Conservation (phyloP, 768 basidiomycete species). For the Mycena pura region DNA sequence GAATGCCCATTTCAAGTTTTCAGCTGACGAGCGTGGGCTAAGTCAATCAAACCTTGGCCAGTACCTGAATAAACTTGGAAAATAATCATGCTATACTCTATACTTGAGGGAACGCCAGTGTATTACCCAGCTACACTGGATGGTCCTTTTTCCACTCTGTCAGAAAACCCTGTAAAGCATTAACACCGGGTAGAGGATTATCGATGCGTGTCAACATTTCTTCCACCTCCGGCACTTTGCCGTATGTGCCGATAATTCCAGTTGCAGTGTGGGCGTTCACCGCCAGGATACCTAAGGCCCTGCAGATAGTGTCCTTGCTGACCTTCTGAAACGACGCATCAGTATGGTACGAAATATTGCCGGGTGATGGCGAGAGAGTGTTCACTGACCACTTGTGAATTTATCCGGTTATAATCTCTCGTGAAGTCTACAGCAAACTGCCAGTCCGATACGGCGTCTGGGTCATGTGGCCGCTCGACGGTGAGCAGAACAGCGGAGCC, state of each 20-base stretch:
- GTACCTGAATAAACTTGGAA: too few species aligned
- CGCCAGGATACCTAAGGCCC: not conserved
- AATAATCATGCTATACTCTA: too few species aligned
- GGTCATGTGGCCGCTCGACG: too few species aligned
- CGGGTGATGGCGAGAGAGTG: too few species aligned
- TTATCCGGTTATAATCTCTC: not conserved
- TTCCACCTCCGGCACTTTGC: not conserved
- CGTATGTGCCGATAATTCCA: not conserved
- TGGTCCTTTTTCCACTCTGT: not conserved
- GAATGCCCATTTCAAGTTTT: too few species aligned
- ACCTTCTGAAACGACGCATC: not conserved
- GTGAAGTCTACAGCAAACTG: not conserved
- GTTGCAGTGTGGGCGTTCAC: not conserved
- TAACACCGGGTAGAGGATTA: not conserved
- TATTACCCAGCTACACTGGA: too few species aligned
- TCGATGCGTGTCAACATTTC: not conserved
- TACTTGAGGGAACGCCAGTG: too few species aligned
- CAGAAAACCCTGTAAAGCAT: not conserved
- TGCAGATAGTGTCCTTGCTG: not conserved
- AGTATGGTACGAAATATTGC: too few species aligned
- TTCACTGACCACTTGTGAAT: not conserved
- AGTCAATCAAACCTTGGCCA: too few species aligned
- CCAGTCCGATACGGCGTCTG: not conserved
- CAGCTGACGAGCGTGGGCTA: too few species aligned
- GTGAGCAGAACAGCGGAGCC: too few species aligned